These are phyloP conservation scores for Xylaria longipes DNA, from an alignment of 495 filamentous ascomycete species.

Conservation along the genomic window DNA sequence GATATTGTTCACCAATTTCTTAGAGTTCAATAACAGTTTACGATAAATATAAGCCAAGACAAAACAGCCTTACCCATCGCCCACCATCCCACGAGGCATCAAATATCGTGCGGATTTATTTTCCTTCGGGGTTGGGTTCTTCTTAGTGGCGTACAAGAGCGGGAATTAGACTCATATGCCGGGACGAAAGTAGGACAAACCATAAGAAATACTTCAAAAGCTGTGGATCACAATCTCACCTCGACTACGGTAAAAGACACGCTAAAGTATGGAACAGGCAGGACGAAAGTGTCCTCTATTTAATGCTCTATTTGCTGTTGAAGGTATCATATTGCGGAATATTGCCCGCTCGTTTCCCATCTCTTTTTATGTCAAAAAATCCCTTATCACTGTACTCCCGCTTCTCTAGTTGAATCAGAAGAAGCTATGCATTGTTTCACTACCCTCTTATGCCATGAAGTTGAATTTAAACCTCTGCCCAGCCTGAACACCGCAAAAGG, in stretches of 20 bases:
- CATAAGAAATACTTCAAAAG: not conserved
- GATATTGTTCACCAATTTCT: not conserved
- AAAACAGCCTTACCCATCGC: not conserved
- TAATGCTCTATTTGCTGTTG: slow-evolving; percentile 32
- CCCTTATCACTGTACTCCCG: slow-evolving; percentile 10
- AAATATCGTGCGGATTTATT: not conserved
- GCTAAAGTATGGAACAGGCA: not conserved
- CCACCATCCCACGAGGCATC: not conserved
- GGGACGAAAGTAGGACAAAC: not conserved
- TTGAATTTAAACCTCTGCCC: slow-evolving; percentile 22
- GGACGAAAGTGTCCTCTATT: not conserved
- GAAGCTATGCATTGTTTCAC: slow-evolving; percentile 19
- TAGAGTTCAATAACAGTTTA: no score
- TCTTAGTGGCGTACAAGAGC: not conserved
- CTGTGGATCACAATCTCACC: not conserved
- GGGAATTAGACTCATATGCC: not conserved
- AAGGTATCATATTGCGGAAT: slow-evolving; percentile 36
- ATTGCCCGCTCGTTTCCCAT: slow-evolving; percentile 20
- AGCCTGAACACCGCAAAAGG: slow-evolving; percentile 12
- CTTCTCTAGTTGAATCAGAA: slow-evolving; percentile 28
- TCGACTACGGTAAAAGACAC: not conserved
- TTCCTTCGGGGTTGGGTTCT: not conserved
- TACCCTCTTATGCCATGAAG: slow-evolving; percentile 17
- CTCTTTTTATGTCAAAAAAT: slow-evolving; percentile 1
- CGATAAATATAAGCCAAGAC: not conserved